Percentiles rank a stretch among this genome's conserved stretches.
These are phyloP conservation scores for Boletus smithii DNA, from an alignment of 1,284 basidiomycete genomes.

Conservation along the genomic window DNA sequence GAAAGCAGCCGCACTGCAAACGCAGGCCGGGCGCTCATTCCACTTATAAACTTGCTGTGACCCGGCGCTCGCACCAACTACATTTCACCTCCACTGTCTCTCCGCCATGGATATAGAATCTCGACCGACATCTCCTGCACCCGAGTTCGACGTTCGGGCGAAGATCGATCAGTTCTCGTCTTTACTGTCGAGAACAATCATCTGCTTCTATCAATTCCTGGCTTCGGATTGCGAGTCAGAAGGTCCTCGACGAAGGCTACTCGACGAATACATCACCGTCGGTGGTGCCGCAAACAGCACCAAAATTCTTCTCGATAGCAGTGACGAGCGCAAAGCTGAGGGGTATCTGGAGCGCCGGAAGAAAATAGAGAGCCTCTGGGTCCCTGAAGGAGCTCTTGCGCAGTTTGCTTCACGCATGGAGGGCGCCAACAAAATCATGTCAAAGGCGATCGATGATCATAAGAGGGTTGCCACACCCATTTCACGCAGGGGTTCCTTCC, in stretches of 20 bases:
- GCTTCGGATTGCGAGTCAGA: conserved; percentile 29
- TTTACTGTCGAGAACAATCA: conserved; percentile 24
- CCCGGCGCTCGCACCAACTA: neutral
- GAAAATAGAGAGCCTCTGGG: conserved; percentile 22
- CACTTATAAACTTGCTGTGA: conserved; percentile 10
- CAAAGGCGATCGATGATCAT: conserved; percentile 24
- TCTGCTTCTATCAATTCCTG: conserved; percentile 31
- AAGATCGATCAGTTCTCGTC: conserved; percentile 26
- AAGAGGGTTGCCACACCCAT: conserved; percentile 12
- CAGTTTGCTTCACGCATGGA: conserved; percentile 27
- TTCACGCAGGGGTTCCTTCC: conserved; percentile 20
- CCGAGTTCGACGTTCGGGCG: conserved; percentile 21
- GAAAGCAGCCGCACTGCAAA: neutral
- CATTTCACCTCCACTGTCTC: neutral
- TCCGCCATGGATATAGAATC: conserved; percentile 17
- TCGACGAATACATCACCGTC: conserved; percentile 31
- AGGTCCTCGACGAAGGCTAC: conserved; percentile 20
- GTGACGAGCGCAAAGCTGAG: conserved; percentile 23
- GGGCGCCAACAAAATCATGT: conserved; percentile 17
- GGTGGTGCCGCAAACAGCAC: conserved; percentile 29
- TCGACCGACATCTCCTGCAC: neutral
- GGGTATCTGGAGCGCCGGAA: conserved; percentile 25
- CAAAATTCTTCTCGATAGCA: conserved; percentile 26
- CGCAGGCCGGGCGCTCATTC: conserved; percentile 1
- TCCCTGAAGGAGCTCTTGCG: conserved; percentile 14